Conservation (phyloP, 2,329 filamentous ascomycete species). For the Cladosporium phlei region DNA sequence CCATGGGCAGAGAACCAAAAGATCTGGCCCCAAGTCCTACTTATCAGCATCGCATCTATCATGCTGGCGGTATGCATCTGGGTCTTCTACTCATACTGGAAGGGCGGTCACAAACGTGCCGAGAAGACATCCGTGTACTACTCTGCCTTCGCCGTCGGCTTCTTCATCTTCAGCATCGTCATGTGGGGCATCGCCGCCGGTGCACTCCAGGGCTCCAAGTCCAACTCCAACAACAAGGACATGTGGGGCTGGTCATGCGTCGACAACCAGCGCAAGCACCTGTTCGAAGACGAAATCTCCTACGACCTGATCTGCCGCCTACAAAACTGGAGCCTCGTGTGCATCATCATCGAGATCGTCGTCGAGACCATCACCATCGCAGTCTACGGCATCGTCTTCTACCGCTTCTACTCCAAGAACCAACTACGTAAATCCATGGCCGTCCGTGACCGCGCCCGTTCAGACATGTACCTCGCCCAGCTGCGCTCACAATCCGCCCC, state of each 20-base stretch:
- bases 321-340: slow-evolving; percentile 92
- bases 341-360: slow-evolving; percentile 94
- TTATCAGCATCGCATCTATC: slow-evolving; percentile 72
- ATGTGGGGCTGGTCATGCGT: slow-evolving; percentile 99
- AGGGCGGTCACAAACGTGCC: slow-evolving; percentile 79
- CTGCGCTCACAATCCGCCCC: slow-evolving; percentile 73
- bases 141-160: slow-evolving; percentile 84
- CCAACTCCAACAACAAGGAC: slow-evolving; percentile 72
- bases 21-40: slow-evolving; percentile 82
- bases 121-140: slow-evolving; percentile 96
- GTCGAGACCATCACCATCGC: slow-evolving; percentile 86
- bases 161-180: slow-evolving; percentile 87
- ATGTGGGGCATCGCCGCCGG: slow-evolving; percentile 89
- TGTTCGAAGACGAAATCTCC: slow-evolving; percentile 76
- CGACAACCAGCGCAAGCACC: slow-evolving; percentile 67
- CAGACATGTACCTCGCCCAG: slow-evolving; percentile 81
- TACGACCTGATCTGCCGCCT: slow-evolving; percentile 90
- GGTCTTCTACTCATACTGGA: slow-evolving; percentile 81
- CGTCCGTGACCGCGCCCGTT: slow-evolving; percentile 85
- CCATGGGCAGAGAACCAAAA: slow-evolving; percentile 77
- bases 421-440: slow-evolving; percentile 96
- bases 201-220: slow-evolving; percentile 72
- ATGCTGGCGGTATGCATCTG: slow-evolving; percentile 74
- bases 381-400: slow-evolving; percentile 93
- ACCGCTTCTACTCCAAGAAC: slow-evolving; percentile 95